phyloP scores from a whole-genome alignment of 768 basidiomycete genomes.

The Podaxis rugospora region DNA sequence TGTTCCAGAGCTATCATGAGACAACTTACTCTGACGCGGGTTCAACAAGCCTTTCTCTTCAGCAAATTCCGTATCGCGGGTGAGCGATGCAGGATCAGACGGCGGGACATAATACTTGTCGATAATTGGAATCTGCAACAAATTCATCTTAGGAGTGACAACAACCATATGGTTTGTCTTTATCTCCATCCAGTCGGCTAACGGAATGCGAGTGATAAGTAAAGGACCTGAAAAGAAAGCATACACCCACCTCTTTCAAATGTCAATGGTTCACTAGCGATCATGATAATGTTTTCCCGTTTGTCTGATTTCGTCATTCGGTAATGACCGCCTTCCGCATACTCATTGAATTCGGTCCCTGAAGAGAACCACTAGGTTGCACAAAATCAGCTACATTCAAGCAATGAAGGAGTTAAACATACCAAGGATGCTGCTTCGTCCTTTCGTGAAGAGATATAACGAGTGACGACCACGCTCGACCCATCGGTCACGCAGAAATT shows the following conservation, averaged over 20 bases:
- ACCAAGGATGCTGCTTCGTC: slow-evolving; percentile 93
- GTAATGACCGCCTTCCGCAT: slow-evolving; percentile 83
- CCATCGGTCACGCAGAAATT: slow-evolving; percentile 98
- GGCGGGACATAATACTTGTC: slow-evolving; percentile 92
- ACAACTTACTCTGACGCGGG: slow-evolving; percentile 36
- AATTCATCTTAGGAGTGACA: slow-evolving; percentile 93
- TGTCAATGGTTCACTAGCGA: slow-evolving; percentile 91
- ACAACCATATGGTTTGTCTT: slow-evolving; percentile 94
- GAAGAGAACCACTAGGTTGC: slow-evolving; percentile 82
- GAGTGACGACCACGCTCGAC: slow-evolving; percentile 86
- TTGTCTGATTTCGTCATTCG: slow-evolving; percentile 96
- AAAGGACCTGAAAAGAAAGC: background rate
- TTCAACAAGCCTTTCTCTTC: slow-evolving; percentile 82
- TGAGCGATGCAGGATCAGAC: slow-evolving; percentile 67
- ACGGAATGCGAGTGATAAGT: background rate
- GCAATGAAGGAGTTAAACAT: slow-evolving; percentile 15
- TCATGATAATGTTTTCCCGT: slow-evolving; percentile 94
- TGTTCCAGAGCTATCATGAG: slow-evolving; percentile 2
- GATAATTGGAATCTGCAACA: slow-evolving; percentile 90
- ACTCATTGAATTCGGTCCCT: slow-evolving; percentile 91
- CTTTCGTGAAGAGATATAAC: slow-evolving; percentile 88
- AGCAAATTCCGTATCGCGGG: slow-evolving; percentile 78
- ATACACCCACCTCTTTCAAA: slow-evolving; percentile 77
- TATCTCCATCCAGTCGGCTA: slow-evolving; percentile 99
- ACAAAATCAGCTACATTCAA: background rate